Conservation (phyloP, 1,284 basidiomycete species). For the Marasmius tenuissimus region DNA sequence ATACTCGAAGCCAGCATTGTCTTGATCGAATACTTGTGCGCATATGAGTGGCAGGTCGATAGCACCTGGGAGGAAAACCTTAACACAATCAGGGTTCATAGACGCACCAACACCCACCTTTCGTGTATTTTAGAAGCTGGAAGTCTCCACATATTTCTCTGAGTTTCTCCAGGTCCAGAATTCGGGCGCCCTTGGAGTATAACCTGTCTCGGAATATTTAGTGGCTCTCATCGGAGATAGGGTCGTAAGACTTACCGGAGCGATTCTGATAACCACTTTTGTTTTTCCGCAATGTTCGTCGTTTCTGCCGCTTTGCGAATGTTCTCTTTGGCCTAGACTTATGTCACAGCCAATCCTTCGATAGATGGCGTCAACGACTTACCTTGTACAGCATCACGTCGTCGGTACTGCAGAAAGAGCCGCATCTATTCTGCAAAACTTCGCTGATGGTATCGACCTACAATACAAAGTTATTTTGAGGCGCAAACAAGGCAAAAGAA, state of each 20-base stretch:
- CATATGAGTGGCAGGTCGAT: constrained; percentile 87
- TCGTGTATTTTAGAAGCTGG: constrained; percentile 78
- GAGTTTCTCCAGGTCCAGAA: constrained; percentile 83
- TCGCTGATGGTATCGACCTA: constrained; percentile 97
- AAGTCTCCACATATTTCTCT: constrained; percentile 87
- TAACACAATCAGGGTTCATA: background rate
- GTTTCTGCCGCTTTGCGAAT: constrained; percentile 89
- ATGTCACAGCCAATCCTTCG: constrained; percentile 7
- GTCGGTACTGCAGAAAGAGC: constrained; percentile 96
- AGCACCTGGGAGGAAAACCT: constrained; percentile 53
- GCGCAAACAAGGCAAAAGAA: background rate
- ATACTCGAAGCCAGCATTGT: constrained; percentile 76
- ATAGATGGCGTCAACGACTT: constrained; percentile 14
- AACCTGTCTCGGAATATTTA: constrained; percentile 47
- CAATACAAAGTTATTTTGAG: background rate
- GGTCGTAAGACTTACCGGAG: constrained; percentile 53
- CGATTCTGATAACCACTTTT: constrained; percentile 79
- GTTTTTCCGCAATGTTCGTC: constrained; percentile 68
- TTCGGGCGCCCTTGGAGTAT: constrained; percentile 85
- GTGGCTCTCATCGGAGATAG: background rate
- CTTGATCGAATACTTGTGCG: constrained; percentile 78
- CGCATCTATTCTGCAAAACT: constrained; percentile 91
- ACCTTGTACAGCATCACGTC: constrained; percentile 98
- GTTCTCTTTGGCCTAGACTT: constrained; percentile 83
- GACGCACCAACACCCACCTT: constrained; percentile 46